Base-by-base conservation (phyloP, 371 early-diverging fungal species). In the Mucor saturninus region DNA sequence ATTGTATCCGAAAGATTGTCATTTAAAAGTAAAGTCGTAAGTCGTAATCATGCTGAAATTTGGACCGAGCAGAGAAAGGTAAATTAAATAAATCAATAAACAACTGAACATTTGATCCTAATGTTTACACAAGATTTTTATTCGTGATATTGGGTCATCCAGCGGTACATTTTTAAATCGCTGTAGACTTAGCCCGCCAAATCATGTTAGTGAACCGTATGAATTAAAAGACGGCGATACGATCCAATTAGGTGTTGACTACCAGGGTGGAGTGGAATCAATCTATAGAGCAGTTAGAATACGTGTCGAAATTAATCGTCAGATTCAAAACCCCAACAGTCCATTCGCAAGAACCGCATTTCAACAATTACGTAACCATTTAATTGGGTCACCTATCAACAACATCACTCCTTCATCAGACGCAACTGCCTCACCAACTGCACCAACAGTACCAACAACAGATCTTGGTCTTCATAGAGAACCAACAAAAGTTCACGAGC, bases 131-230 rank as follows among this genome's bases (percentile, higher is more conserved):
- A 62, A 92, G 90, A 85, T 97, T 15, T 95, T 73, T 68, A 86
- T 96, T 59, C 84, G 90, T 59, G 98, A 97, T 73, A 92, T 91
- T 37, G 93, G 93, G 54, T 92, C 92, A 40, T 95, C 95, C 3
- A 95, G 95, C 31, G 98, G 98, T 26, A 97, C 98, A 13, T 97
- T 96, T 69, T 75, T 96, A 46, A 97, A 97, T 81, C 89, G 93
- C 69, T 84, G 92, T 75, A 77, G 98, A 7, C 75, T 97, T 37
- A 88, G 91, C 46, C 87, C 96, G 10, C 91, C 95, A n/a, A 90
- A 89, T 9, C 88, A 89, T 54, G 92, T 91, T 67, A 91, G 92
- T 54, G 68, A 84, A 54, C 91, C 95, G 40, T 86, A 89, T 39
- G 87, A 82, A 42, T 67, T 97, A 50, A 89, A 89, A 65, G 94